Base-by-base conservation (phyloP, 306 rosid genomes). In the Astragalus membranaceus region DNA sequence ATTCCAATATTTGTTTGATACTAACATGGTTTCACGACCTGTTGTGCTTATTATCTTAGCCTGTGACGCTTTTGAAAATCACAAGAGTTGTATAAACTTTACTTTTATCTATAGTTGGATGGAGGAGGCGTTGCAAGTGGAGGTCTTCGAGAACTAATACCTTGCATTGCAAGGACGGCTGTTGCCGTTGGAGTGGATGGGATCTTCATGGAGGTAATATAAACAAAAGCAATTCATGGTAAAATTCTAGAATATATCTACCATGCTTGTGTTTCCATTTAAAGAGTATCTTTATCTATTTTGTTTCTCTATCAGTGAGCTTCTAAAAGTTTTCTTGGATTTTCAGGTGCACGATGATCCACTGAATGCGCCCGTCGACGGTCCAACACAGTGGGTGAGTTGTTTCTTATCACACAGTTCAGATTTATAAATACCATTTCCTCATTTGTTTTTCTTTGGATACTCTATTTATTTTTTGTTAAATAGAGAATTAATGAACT, bases 51-150 rank as follows among this genome's bases (percentile, higher is more conserved):
- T 15, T 30, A 39, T 69, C 23, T 37, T 54, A 80, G 70, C 66
- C 29, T 57, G 48, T 17, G 49, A 20, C 13, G 42, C 64, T 69
- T 46, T 58, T 64, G 49, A 69, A 67, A 23, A 66, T 59, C 53
- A 32, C 36, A 41, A 4, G 49, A 59, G 17, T 59, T 36, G 15
- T 46, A 74, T 55, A 46, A 26, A 69, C 71, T 30, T 74, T 20
- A 2, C 23, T 20, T 20, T 20, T 20, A 20, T 20, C 70, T 78
- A 13, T 71, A 87, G 99, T 85, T 94, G 96, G 99, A 89, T 23
- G 95, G 88, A 39, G 99, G 99, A 60, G 97, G 99, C 35, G 97
- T 94, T 76, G 97, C 99, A 52, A 94, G 99, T 77, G 99, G 99
- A 51, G 99, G 99, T 64, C 86, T 94, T 66, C 96, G 97, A 15